Percentiles rank a stretch among this genome's conserved stretches.
Conservation (phyloP, 345 rosid genomes). For the Salix purpurea region DNA sequence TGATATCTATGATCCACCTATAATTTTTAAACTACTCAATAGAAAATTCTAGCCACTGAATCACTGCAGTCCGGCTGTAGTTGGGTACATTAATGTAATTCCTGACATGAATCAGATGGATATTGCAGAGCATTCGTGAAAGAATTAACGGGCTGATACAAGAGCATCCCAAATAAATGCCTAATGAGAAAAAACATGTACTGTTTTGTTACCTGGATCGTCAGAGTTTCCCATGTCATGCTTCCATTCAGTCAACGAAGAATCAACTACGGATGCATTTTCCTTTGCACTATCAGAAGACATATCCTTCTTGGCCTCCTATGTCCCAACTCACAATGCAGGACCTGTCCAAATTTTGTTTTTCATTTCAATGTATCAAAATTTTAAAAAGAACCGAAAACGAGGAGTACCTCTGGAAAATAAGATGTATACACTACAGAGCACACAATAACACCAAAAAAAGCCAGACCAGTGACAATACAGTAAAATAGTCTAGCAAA, state of each 20-base stretch:
- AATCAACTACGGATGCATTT: slow-evolving; percentile 86
- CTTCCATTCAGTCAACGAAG: slow-evolving; percentile 75
- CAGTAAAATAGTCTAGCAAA: background rate
- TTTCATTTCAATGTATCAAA: background rate
- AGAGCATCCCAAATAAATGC: too few species aligned
- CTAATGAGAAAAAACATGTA: background rate
- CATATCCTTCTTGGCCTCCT: slow-evolving; percentile 44
- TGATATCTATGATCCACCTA: background rate
- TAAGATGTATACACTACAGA: background rate
- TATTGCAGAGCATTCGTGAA: too few species aligned
- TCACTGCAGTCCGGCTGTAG: background rate
- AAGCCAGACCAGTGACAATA: background rate
- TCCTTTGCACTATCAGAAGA: slow-evolving; percentile 80
- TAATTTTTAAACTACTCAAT: background rate
- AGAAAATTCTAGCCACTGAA: background rate
- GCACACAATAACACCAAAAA: background rate
- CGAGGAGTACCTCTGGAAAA: background rate
- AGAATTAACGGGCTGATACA: too few species aligned
- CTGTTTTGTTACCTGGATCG: slow-evolving; percentile 55
- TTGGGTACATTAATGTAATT: too few species aligned
- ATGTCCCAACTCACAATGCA: slow-evolving; percentile 5
- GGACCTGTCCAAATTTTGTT: slow-evolving; percentile 1
- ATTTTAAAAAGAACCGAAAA: background rate
- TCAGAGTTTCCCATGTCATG: slow-evolving; percentile 62
- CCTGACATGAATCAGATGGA: too few species aligned